A percentile compares a stretch with the other conserved stretches of the same genome.
Conservation (phyloP, 2,329 filamentous ascomycete species). For the Ceratocystiopsis sp. region DNA sequence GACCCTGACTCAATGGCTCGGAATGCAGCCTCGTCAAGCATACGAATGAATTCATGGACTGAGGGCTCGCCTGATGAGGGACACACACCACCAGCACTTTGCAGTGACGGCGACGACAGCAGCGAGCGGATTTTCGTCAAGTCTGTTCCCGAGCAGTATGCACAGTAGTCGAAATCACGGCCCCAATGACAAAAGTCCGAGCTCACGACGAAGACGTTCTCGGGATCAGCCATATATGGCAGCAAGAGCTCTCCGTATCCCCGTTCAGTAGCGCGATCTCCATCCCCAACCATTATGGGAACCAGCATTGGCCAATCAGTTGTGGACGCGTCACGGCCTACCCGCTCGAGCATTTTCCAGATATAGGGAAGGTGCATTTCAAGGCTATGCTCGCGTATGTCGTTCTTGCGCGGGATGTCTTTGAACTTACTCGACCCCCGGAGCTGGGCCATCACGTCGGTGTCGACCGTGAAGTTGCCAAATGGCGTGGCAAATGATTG, state of each 20-base stretch:
- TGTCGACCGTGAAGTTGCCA: conserved; percentile 52
- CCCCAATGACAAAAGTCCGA: conserved; percentile 99
- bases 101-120: conserved; percentile 6
- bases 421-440: conserved; percentile 36
- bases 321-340: conserved; percentile 24
- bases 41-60: conserved; percentile 74
- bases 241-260: conserved; percentile 53
- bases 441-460: conserved; percentile 32
- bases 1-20: conserved; percentile 63
- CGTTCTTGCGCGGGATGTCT: conserved; percentile 46
- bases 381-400: conserved; percentile 77
- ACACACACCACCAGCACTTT: neutral
- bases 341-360: conserved; percentile 51
- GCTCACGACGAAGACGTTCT: conserved; percentile 72
- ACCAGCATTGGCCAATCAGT: conserved; percentile 48
- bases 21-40: conserved; percentile 69
- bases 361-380: conserved; percentile 96
- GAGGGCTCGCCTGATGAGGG: conserved; percentile 23
- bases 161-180: conserved; percentile 62
- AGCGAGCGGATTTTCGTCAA: conserved; percentile 24
- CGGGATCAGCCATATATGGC: conserved; percentile 57
- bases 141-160: conserved; percentile 43
- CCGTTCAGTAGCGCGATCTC: conserved; percentile 47
- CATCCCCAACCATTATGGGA: conserved; percentile 73
- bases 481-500: conserved; percentile 57